Evolutionary conservation across 2,329 filamentous ascomycete species (phyloP).

Genomic region (Capronia epimyces): DNA sequence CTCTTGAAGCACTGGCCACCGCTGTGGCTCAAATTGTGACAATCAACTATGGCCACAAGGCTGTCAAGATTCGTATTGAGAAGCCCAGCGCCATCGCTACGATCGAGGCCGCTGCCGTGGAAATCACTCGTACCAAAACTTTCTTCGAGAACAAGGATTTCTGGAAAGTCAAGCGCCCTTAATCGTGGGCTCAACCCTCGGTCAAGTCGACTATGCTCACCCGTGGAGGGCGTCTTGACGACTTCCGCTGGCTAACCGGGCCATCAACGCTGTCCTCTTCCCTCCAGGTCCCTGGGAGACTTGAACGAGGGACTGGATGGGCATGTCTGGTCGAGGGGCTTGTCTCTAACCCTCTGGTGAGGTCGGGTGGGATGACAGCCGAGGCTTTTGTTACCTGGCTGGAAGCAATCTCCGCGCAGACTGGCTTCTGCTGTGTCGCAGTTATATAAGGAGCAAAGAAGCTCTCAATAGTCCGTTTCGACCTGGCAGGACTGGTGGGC

Average conservation of each 20-base stretch:
- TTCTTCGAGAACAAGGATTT: conserved; percentile 39
- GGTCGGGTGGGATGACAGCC: conserved; percentile 2
- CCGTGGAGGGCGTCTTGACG: conserved; percentile 8
- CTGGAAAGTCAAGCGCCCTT: conserved; percentile 29
- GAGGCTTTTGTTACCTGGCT: background rate
- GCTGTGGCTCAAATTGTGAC: conserved; percentile 45
- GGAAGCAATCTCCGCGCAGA: background rate
- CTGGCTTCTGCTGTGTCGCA: conserved; percentile 2
- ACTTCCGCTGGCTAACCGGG: conserved; percentile 10
- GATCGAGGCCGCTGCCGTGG: conserved; percentile 46
- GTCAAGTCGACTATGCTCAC: conserved; percentile 28
- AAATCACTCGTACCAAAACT: conserved; percentile 43
- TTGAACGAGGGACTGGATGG: conserved; percentile 33
- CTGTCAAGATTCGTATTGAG: conserved; percentile 45
- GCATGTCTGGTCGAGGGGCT: conserved; percentile 14
- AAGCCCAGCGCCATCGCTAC: conserved; percentile 49
- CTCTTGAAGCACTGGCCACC: conserved; percentile 48
- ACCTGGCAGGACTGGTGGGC: background rate
- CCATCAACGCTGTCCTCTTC: conserved; percentile 23
- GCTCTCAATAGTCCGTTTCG: conserved; percentile 14
- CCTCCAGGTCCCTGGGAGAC: conserved; percentile 35
- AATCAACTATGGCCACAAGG: conserved; percentile 41
- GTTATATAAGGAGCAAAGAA: conserved; percentile 19
- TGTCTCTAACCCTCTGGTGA: conserved; percentile 6
- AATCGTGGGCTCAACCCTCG: conserved; percentile 10